Base-by-base conservation (phyloP, 177 flowering plant species). In the Vitis hybrid region DNA sequence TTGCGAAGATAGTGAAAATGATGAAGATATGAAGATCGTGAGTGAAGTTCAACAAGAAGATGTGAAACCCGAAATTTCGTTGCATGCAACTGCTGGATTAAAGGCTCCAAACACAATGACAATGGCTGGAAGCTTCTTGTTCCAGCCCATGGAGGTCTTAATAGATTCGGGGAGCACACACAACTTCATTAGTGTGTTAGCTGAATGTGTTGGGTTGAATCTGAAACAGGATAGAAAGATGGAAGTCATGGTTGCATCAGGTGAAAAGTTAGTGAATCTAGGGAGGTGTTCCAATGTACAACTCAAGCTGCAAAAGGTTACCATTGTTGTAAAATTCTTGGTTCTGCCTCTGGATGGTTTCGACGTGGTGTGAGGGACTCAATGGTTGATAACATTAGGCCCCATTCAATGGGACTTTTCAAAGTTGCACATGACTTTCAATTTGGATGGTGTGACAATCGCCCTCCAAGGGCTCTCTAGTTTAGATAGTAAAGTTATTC, bases 201-300 rank as follows among this genome's bases (percentile, higher is more conserved):
- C 27, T 24, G 27, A 24, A 24, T 24, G 27, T 24, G 27, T 24
- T 24, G 27, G 27, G 27, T 24, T 24, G 3, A 24, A 24, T 24
- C 27, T 24, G 27, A 24, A 24, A 2, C 27, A 24, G 27, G 27
- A 24, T 24, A 24, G 27, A 24, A 24, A 24, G 3, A 24, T 69
- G 11, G 70, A 75, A 15, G 73, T 75, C 2, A 10, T n/a, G 61
- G 69, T 60, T 7, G 77, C 77, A 2, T 51, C 53, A 30, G 70
- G 73, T 3, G 69, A 70, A 20, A 65, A 21, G 13, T 9, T 70
- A 1, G 18, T 9, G 9, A 52, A 63, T n/a, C 15, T 30, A 12
- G 77, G 77, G 4, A 65, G 32, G 15, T 75, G 73, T 20, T 21
- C 56, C 11, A 11, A 46, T 11, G 54, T 15, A 18, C 46, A 64